phyloP scores from a whole-genome alignment of 2,329 filamentous ascomycete species.

The Penicillium sp. region DNA sequence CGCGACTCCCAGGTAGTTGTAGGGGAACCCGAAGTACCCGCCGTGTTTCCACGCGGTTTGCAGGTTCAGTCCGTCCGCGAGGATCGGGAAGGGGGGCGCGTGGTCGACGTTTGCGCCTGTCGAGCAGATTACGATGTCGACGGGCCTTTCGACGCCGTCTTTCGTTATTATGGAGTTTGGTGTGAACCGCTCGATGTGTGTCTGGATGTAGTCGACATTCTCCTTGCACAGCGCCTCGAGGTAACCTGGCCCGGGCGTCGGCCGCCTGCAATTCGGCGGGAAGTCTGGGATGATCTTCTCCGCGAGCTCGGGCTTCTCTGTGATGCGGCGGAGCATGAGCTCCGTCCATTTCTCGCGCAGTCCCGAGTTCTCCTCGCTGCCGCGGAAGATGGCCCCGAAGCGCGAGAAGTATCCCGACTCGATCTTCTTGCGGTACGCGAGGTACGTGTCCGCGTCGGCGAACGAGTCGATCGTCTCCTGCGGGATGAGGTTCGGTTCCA shows the following conservation, averaged over 20 bases:
- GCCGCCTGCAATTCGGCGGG: constrained; percentile 66
- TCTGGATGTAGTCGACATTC: constrained; percentile 66
- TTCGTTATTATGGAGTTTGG: constrained; percentile 63
- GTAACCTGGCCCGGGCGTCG: constrained; percentile 71
- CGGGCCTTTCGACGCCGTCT: constrained; percentile 61
- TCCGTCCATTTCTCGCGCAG: constrained; percentile 55
- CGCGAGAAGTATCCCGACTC: constrained; percentile 68
- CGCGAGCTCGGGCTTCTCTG: constrained; percentile 60
- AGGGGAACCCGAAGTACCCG: constrained; percentile 65
- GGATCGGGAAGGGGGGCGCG: constrained; percentile 65
- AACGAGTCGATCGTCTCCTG: constrained; percentile 62
- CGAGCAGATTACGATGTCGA: constrained; percentile 70
- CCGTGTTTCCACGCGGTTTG: constrained; percentile 61
- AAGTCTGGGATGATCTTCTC: constrained; percentile 66
- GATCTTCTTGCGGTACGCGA: constrained; percentile 61
- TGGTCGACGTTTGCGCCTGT: constrained; percentile 69
- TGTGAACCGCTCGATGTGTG: constrained; percentile 63
- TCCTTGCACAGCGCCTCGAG: constrained; percentile 66
- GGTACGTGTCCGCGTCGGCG: constrained; percentile 64
- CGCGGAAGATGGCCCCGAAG: constrained; percentile 60
- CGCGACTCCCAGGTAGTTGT: constrained; percentile 69
- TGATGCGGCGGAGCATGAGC: constrained; percentile 60
- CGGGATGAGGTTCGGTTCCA: constrained; percentile 61
- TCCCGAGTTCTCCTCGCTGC: constrained; percentile 55
- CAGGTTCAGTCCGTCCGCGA: constrained; percentile 60